Conservation (phyloP, 768 basidiomycete species). For the Podaxis carcinomalis region DNA sequence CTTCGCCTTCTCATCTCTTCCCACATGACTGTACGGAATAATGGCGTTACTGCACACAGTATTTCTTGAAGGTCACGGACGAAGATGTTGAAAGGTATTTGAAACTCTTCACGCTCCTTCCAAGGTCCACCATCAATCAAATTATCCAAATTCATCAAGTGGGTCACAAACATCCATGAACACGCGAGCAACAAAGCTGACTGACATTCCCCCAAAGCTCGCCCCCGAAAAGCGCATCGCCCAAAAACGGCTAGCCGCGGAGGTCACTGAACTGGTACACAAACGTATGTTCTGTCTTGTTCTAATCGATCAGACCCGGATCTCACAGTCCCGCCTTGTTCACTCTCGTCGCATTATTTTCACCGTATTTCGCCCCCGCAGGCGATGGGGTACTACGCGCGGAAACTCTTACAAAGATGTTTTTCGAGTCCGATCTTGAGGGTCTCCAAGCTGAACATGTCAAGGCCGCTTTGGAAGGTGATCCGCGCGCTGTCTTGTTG, state of each 20-base stretch:
- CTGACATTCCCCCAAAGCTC: constrained; percentile 19
- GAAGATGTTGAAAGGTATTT: constrained; percentile 77
- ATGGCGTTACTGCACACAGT: constrained; percentile 46
- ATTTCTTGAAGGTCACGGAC: constrained; percentile 82
- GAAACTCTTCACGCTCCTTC: constrained; percentile 77
- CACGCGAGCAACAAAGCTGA: not conserved
- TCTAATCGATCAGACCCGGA: not conserved
- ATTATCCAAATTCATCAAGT: constrained; percentile 61
- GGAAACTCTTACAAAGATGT: constrained; percentile 36
- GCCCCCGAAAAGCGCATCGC: constrained; percentile 42
- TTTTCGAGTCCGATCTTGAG: constrained; percentile 40
- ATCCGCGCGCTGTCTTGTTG: constrained; percentile 59
- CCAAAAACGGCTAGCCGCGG: constrained; percentile 45
- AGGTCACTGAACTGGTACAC: constrained; percentile 54
- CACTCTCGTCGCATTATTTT: not conserved
- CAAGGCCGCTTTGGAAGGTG: constrained; percentile 54
- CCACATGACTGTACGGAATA: no score
- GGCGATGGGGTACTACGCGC: constrained; percentile 36
- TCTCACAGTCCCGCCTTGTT: not conserved
- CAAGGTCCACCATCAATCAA: constrained; percentile 49
- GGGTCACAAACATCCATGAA: constrained; percentile 1
- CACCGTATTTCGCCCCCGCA: constrained; percentile 15
- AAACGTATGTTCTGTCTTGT: constrained; percentile 20
- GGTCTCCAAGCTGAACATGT: constrained; percentile 53
- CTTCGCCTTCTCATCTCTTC: not conserved